A percentile compares a stretch with the other conserved stretches of the same genome.
Conservation (phyloP, 2,329 filamentous ascomycete genomes). For the Aureobasidium mangrovei region DNA sequence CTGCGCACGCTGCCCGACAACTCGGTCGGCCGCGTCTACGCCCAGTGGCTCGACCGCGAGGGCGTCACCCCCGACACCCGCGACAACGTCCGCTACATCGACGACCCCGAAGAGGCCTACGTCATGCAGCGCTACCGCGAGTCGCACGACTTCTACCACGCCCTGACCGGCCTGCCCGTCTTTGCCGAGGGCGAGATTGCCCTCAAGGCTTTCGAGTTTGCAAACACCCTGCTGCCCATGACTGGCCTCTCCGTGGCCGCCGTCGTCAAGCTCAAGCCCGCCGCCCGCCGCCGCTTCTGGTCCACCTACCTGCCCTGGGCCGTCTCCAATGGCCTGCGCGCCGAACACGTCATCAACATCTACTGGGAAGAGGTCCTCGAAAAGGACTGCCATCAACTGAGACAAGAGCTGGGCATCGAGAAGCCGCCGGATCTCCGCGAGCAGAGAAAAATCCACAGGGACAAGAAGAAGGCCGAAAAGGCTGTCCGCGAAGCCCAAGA, state of each 20-base stretch:
- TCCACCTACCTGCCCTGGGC: conserved; percentile 83
- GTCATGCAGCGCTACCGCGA: conserved; percentile 98
- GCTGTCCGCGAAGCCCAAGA: conserved; percentile 29
- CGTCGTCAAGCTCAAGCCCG: conserved; percentile 52
- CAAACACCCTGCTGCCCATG: conserved; percentile 92
- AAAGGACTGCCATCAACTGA: conserved; percentile 68
- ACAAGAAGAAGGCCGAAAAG: conserved; percentile 58
- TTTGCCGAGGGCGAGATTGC: conserved; percentile 94
- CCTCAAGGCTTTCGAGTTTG: conserved; percentile 96
- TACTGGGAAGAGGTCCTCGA: conserved; percentile 96
- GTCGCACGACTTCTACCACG: conserved; percentile 97
- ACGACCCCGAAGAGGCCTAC: conserved; percentile 92
- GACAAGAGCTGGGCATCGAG: conserved; percentile 71
- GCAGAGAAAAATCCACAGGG: conserved; percentile 61
- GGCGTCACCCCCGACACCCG: conserved; percentile 89
- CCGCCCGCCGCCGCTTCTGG: conserved; percentile 59
- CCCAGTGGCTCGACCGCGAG: conserved; percentile 85
- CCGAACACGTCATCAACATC: conserved; percentile 81
- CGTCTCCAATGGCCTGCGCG: conserved; percentile 65
- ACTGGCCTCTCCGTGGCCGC: conserved; percentile 79
- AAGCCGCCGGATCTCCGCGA: conserved; percentile 76
- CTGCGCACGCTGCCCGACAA: conserved; percentile 65
- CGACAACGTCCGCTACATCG: conserved; percentile 74
- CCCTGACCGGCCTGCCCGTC: conserved; percentile 79
- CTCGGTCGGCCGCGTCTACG: conserved; percentile 75